Conservation (phyloP, 768 basidiomycete genomes). For the Lentinula detonsa region DNA sequence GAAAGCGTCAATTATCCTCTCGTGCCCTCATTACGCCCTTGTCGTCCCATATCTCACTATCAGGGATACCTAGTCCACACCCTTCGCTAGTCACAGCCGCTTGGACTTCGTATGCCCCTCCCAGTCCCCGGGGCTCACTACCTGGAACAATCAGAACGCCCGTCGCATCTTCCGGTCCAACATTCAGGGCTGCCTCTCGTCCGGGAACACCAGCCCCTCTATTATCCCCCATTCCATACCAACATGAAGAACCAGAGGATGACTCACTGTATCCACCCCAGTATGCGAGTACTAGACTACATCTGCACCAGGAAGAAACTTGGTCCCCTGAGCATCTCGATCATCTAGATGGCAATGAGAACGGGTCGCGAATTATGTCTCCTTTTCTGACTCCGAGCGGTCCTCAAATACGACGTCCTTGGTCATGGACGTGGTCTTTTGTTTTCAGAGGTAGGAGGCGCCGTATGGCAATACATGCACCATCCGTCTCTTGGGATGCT, state of each 20-base stretch:
- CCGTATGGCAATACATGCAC: slow-evolving; percentile 43
- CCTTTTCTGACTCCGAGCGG: slow-evolving; percentile 8
- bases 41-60: slow-evolving; percentile 9
- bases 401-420: slow-evolving; percentile 8
- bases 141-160: slow-evolving; percentile 37
- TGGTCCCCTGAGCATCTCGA: slow-evolving; percentile 28
- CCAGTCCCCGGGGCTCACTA: slow-evolving; percentile 32
- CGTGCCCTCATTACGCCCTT: slow-evolving; percentile 20
- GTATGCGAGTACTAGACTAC: slow-evolving; percentile 34
- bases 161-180: slow-evolving; percentile 24
- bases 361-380: slow-evolving; percentile 19
- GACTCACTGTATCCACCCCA: slow-evolving; percentile 43
- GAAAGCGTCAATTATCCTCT: slow-evolving; percentile 15
- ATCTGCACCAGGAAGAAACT: slow-evolving; percentile 21
- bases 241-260: slow-evolving; percentile 43
- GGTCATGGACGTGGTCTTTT: slow-evolving; percentile 49
- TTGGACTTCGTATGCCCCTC: slow-evolving; percentile 37
- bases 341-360: neutral
- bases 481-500: slow-evolving; percentile 21
- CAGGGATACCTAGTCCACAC: slow-evolving; percentile 7
- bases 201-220: slow-evolving; percentile 40
- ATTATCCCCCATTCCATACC: slow-evolving; percentile 26
- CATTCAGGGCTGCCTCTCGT: slow-evolving; percentile 35
- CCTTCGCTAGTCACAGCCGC: slow-evolving; percentile 26
- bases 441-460: slow-evolving; percentile 48